These are phyloP conservation scores for Cinnamomum chago DNA, from an alignment of 164 flowering plant genomes.

Conservation along the genomic window DNA sequence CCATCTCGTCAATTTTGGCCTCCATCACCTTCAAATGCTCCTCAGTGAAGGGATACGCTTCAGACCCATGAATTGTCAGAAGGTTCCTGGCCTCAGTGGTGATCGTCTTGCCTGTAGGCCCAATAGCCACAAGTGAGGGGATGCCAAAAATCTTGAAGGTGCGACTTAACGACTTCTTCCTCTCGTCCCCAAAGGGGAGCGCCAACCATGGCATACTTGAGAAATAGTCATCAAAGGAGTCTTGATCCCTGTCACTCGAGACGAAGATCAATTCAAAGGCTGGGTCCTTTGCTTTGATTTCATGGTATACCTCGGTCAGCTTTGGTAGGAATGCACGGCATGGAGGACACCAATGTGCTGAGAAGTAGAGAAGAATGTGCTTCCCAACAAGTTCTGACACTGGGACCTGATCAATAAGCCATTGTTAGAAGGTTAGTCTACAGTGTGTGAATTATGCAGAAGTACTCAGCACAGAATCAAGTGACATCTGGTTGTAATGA, in stretches of 20 bases:
- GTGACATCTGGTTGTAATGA: no score
- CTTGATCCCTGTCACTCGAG: conserved; percentile 50
- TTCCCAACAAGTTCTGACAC: conserved; percentile 75
- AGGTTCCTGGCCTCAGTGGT: conserved; percentile 43
- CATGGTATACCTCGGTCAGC: conserved; percentile 50
- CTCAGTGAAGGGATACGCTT: conserved; percentile 69
- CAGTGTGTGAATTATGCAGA: background rate
- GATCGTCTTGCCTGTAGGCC: conserved; percentile 55
- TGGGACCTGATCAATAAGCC: conserved; percentile 29
- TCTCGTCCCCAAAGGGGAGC: conserved; percentile 57
- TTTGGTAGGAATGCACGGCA: conserved; percentile 60
- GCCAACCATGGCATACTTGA: conserved; percentile 75
- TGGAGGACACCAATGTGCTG: conserved; percentile 76
- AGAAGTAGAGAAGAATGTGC: conserved; percentile 58
- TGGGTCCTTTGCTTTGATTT: conserved; percentile 50
- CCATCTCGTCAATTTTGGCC: conserved; percentile 37
- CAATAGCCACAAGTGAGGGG: conserved; percentile 54
- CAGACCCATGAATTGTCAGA: conserved; percentile 43
- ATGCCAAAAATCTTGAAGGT: conserved; percentile 49
- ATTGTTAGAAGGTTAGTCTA: background rate
- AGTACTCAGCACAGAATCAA: no score
- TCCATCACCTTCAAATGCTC: conserved; percentile 50
- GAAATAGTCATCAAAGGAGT: conserved; percentile 53
- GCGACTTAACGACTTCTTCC: conserved; percentile 33
- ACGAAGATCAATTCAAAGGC: conserved; percentile 66